Evolutionary conservation across 2,329 filamentous ascomycete species (phyloP).

Genomic region (Trichophyton benhamiae): DNA sequence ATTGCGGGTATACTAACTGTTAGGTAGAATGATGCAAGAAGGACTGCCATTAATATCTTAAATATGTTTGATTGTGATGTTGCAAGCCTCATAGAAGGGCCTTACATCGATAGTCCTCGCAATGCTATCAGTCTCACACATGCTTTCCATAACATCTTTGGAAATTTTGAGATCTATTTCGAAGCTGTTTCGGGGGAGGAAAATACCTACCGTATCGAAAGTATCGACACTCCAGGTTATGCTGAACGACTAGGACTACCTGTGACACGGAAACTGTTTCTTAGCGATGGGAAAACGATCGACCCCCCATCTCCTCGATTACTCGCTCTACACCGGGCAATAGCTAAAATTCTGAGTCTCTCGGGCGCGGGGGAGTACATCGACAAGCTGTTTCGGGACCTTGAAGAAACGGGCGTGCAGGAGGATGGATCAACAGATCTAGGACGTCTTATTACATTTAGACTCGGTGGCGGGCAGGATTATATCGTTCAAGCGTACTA

Average conservation of each 20-base stretch:
- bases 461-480: conserved; percentile 3
- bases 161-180: conserved; percentile 12
- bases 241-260: conserved; percentile 5
- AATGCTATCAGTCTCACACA: conserved; percentile 30
- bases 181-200: not conserved
- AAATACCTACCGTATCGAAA: conserved; percentile 21
- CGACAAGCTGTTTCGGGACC: conserved; percentile 13
- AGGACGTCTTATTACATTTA: conserved; percentile 6
- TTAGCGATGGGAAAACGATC: conserved; percentile 18
- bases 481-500: not conserved
- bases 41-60: conserved; percentile 26
- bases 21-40: conserved; percentile 17
- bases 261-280: conserved; percentile 12
- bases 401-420: conserved; percentile 14
- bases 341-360: conserved; percentile 18
- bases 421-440: conserved; percentile 13
- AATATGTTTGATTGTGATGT: conserved; percentile 33
- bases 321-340: conserved; percentile 17
- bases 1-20: not conserved
- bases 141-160: conserved; percentile 21
- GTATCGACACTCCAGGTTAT: conserved; percentile 12
- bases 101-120: conserved; percentile 28
- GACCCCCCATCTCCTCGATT: conserved; percentile 21
- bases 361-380: conserved; percentile 16
- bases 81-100: conserved; percentile 27